A percentile compares a stretch with the other conserved stretches of the same genome.
phyloP scores from a whole-genome alignment of 2,329 filamentous ascomycete species.

The Ceratocystis cubensis region DNA sequence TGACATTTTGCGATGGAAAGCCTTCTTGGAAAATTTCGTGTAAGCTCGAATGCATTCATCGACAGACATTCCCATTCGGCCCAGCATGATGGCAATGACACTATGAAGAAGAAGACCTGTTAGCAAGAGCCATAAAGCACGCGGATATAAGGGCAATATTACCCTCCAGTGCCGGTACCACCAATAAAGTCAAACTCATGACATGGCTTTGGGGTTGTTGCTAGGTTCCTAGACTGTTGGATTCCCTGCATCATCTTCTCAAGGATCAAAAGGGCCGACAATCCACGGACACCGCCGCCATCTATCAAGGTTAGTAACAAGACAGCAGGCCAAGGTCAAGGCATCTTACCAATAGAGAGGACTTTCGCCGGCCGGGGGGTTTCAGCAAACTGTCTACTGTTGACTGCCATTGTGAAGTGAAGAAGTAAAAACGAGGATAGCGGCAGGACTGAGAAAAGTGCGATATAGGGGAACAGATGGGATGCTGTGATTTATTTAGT shows the following conservation, averaged over 20 bases:
- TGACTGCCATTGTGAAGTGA: too few relatives aligned
- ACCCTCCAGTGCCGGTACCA: conserved; percentile 27
- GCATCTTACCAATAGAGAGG: background rate
- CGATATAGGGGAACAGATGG: too few relatives aligned
- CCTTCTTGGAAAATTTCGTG: background rate
- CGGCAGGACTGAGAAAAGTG: too few relatives aligned
- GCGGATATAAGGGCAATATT: background rate
- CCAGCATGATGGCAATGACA: background rate
- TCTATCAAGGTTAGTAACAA: conserved; percentile 18
- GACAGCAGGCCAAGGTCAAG: background rate
- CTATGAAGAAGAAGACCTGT: background rate
- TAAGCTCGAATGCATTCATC: background rate
- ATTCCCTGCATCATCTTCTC: conserved; percentile 25
- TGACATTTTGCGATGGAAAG: background rate
- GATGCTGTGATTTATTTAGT: too few relatives aligned
- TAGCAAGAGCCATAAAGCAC: background rate
- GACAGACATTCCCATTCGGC: background rate
- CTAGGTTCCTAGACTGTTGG: conserved; percentile 17
- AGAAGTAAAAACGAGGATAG: too few relatives aligned
- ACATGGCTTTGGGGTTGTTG: conserved; percentile 23
- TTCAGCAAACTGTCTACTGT: too few relatives aligned
- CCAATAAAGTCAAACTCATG: conserved; percentile 27
- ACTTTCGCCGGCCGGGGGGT: background rate
- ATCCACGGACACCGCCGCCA: conserved; percentile 25
- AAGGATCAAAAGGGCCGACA: conserved; percentile 26